Base-by-base conservation (phyloP, 805 yeast genomes). In the Yamadazyma phyllophila region DNA sequence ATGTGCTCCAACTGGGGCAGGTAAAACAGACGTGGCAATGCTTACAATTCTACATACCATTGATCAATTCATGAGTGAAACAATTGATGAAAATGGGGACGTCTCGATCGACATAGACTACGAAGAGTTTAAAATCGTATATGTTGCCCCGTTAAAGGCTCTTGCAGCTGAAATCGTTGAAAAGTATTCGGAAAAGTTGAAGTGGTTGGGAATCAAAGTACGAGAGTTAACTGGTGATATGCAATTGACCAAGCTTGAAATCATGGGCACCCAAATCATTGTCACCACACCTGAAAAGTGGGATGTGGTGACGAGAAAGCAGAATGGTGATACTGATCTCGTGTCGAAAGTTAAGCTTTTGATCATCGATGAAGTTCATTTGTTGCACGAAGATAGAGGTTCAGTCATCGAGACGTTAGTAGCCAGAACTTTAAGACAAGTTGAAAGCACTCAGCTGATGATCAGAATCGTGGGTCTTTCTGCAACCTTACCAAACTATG, bases 1-100 rank as follows among this genome's bases (percentile, higher is more conserved):
- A 4, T 91, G 97, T 80, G 97, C 97, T 0, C 97, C 97, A 1
- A 91, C 97, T 0, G 97, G 97, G 75, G 96, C 97, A 5, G 97
- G 97, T 78, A 91, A 91, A 61, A 91, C 97, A 0, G 97, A 91
- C 63, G 92, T 91, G 24, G 97, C 97, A 0, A 65, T 91, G 47
- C 68, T 91, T 32, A 73, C 97, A 0, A 82, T 91, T 50, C 68
- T 91, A 43, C 92, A 86, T 57, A 80, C 94, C 0, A 83, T 92
- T 11, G 79, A 82, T 30, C 95, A 88, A 59, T 84, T 77, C 60
- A 75, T 82, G 0, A 75, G 80, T 0, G 80, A 80, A 44, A 66
- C 75, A 1, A 69, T 75, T 1, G 81, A 74, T 16, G 62, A 58
- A 7, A 57, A 57, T 15, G 73, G 74, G 1, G 69, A 73, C 7